Evolutionary conservation across 805 yeast species (phyloP).

Genomic region (Nakazawaea siamensis): DNA sequence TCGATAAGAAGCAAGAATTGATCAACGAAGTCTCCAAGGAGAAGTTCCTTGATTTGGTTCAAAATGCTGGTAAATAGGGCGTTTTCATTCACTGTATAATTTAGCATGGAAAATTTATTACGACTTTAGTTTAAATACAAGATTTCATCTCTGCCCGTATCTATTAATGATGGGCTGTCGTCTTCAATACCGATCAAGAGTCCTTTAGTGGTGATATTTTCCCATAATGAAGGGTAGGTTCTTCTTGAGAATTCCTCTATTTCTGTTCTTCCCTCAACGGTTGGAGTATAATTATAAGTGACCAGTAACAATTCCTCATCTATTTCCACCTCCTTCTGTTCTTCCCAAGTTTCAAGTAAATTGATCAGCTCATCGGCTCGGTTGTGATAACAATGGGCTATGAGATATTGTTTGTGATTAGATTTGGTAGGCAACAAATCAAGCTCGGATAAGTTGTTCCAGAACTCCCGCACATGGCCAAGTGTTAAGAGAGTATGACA

Average conservation of each 20-base stretch:
- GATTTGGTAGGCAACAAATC: constrained; percentile 44
- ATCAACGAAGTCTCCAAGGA: constrained; percentile 81
- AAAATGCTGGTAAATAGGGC: constrained; percentile 52
- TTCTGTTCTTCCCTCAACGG: constrained; percentile 24
- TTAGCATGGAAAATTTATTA: neutral
- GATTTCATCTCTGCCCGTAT: constrained; percentile 5
- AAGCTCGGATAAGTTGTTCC: constrained; percentile 45
- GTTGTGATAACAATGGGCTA: constrained; percentile 67
- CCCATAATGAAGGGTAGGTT: constrained; percentile 29
- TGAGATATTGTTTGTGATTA: constrained; percentile 50
- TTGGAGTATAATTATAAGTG: constrained; percentile 38
- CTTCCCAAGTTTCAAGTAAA: constrained; percentile 37
- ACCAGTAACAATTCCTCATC: constrained; percentile 36
- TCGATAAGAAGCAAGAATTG: constrained; percentile 49
- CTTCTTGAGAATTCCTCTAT: constrained; percentile 31
- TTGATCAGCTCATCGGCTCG: constrained; percentile 46
- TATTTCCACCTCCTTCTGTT: constrained; percentile 35
- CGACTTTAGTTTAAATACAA: neutral
- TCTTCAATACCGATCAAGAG: constrained; percentile 19
- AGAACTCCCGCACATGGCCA: constrained; percentile 49
- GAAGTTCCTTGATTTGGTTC: constrained; percentile 80
- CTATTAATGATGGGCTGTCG: constrained; percentile 24
- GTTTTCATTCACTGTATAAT: neutral
- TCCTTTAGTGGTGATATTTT: constrained; percentile 20
- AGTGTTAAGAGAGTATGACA: constrained; percentile 46